Evolutionary conservation across 257 asterid genomes (phyloP), one percentile per base, ranked within the genome.

Genomic region (Petunia axillaris): DNA sequence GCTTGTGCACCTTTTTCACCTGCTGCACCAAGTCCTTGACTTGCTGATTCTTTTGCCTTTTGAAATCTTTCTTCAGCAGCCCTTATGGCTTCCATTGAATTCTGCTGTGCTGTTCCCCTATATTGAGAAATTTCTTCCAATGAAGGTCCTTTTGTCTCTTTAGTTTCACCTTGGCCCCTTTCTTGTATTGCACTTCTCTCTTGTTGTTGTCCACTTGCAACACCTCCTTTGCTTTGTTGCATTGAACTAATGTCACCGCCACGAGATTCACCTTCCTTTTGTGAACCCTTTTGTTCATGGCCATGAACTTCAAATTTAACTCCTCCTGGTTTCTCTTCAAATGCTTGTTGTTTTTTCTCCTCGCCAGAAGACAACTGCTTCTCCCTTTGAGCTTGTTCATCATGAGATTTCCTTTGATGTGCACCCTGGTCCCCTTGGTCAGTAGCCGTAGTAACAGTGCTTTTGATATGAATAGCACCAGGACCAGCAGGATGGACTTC

Each of bases 61-160:
- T 87, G 68, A 11, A 63, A 87, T 1, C 91, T 84, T 68, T 89
- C 86, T 50, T 86, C 89, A 0, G 95, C 92, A 0, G 90, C 90
- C 16, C 88, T 79, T 48, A 90, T 85, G 0, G 94, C 88, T 9
- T 90, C 91, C 62, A 62, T 71, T 1, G 94, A 90, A 0, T 87
- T 91, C 86, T 91, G 91, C 58, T 93, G 98, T 5, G 97, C 98
- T 3, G 80, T 48, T 25, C 79, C 87, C 80, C 98, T 87, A 74
- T 85, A 40, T 1, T 82, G 82, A 0, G 91, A 82, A 2, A 90
- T 78, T 82, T 93, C 97, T 71, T 93, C 96, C 83, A 93, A 52
- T 0, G 97, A 85, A 1, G 82, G 83, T 44, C 65, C 58, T 16
- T 25, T 77, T 3, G 1, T 41, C 36, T 48, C 71, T 76, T 25